A percentile compares a stretch with the other conserved stretches of the same genome.
Conservation (phyloP, 345 rosid species). For the Rubroshorea leprosula region DNA sequence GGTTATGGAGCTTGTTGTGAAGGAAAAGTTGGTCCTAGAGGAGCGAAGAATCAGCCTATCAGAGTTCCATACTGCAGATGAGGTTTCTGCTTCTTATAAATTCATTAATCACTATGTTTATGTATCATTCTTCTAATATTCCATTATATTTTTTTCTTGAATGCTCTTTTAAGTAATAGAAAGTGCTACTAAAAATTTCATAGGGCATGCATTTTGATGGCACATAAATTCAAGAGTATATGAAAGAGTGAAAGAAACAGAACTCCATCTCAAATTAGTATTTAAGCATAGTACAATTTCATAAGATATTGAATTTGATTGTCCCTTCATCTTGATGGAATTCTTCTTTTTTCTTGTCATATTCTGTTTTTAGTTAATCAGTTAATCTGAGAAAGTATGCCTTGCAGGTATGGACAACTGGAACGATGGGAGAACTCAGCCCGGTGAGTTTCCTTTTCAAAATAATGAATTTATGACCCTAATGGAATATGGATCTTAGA, state of each 20-base stretch:
- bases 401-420: constrained; percentile 81
- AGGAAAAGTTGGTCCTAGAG: constrained; percentile 54
- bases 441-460: constrained; percentile 39
- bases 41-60: constrained; percentile 75
- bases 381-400: not conserved
- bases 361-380: constrained; percentile 1
- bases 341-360: not conserved
- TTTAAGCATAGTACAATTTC: not conserved
- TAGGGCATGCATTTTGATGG: too few relatives aligned
- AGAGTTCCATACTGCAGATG: constrained; percentile 85
- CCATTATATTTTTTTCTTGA: not conserved
- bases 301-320: not conserved
- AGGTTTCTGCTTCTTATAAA: constrained; percentile 43
- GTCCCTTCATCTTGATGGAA: too few relatives aligned
- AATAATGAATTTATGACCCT: not conserved
- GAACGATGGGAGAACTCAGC: constrained; percentile 90
- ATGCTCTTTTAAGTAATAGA: too few relatives aligned
- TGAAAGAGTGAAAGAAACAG: too few relatives aligned
- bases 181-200: too few relatives aligned
- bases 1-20: constrained; percentile 79
- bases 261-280: too few relatives aligned
- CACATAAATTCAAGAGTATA: too few relatives aligned
- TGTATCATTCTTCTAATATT: not conserved
- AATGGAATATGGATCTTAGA: not conserved
- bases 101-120: constrained; percentile 1